phyloP scores from a whole-genome alignment of 2,329 filamentous ascomycete species.

The Trichophyton benhamiae region DNA sequence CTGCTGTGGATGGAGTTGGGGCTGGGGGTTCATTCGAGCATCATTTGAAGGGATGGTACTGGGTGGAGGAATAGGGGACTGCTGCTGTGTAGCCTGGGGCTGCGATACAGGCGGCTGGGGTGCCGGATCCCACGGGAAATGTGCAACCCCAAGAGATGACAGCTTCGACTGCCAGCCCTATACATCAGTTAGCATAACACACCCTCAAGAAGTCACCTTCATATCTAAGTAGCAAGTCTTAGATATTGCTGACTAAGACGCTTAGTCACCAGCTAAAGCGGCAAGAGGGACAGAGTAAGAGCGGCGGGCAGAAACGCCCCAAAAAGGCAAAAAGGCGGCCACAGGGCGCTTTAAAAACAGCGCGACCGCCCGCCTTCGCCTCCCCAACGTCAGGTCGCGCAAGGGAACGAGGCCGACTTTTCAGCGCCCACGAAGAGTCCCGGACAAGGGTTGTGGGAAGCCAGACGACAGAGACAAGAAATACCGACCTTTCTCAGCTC shows the following conservation, averaged over 20 bases:
- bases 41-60: conserved; percentile 34
- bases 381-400: conserved; percentile 36
- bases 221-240: background rate
- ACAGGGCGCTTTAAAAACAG: conserved; percentile 25
- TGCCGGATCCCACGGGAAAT: conserved; percentile 91
- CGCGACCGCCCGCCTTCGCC: conserved; percentile 26
- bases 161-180: conserved; percentile 94
- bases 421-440: background rate
- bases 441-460: background rate
- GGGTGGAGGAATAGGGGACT: conserved; percentile 28
- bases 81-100: conserved; percentile 18
- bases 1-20: conserved; percentile 24
- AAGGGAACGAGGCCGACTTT: background rate
- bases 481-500: conserved; percentile 74
- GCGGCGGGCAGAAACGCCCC: conserved; percentile 22
- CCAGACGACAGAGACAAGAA: background rate
- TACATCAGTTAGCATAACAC: conserved; percentile 6
- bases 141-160: conserved; percentile 68
- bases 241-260: background rate
- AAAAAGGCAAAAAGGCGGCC: conserved; percentile 17
- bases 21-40: conserved; percentile 19
- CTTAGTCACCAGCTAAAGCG: conserved; percentile 14
- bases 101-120: conserved; percentile 45
- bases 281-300: conserved; percentile 16
- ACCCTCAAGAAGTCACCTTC: background rate